These are phyloP conservation scores for Cylindrotheca closterium DNA, from an alignment of 108 stramenopile genomes.

Conservation along the genomic window DNA sequence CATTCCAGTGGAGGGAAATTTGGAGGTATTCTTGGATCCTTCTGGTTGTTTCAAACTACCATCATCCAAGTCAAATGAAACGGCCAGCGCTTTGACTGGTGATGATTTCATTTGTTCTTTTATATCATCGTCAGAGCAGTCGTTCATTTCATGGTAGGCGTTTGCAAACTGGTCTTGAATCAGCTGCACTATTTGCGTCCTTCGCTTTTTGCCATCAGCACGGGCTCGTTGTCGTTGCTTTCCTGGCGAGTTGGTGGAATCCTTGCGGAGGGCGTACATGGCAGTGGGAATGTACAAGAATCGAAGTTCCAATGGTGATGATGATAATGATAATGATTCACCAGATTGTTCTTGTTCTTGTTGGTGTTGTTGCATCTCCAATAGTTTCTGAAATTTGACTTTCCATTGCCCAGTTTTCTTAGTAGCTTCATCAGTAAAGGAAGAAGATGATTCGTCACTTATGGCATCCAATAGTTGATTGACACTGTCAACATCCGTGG, in stretches of 20 bases:
- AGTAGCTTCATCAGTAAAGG: slow-evolving; percentile 12
- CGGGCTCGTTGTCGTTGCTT: slow-evolving; percentile 86
- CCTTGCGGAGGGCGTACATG: slow-evolving; percentile 75
- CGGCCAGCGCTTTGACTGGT: slow-evolving; percentile 16
- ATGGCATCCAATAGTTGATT: background rate
- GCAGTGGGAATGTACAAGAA: slow-evolving; percentile 89
- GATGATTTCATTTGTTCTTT: too few relatives aligned
- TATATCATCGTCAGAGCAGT: background rate
- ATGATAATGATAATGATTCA: background rate
- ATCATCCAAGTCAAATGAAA: slow-evolving; percentile 78
- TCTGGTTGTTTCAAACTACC: slow-evolving; percentile 69
- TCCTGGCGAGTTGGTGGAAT: slow-evolving; percentile 70
- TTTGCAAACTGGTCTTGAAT: slow-evolving; percentile 38
- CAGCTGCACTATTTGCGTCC: slow-evolving; percentile 47
- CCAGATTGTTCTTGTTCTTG: background rate
- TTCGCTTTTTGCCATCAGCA: slow-evolving; percentile 77
- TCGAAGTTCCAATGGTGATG: slow-evolving; percentile 30
- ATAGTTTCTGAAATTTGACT: background rate
- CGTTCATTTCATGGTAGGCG: background rate
- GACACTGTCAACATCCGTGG: slow-evolving; percentile 16
- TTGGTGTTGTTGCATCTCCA: background rate
- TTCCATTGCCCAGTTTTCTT: background rate
- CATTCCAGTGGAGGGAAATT: slow-evolving; percentile 40
- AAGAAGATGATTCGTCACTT: background rate
- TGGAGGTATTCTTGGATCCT: slow-evolving; percentile 33